Conservation (phyloP, 768 basidiomycete genomes). For the Pleurotus tuoliensis region DNA sequence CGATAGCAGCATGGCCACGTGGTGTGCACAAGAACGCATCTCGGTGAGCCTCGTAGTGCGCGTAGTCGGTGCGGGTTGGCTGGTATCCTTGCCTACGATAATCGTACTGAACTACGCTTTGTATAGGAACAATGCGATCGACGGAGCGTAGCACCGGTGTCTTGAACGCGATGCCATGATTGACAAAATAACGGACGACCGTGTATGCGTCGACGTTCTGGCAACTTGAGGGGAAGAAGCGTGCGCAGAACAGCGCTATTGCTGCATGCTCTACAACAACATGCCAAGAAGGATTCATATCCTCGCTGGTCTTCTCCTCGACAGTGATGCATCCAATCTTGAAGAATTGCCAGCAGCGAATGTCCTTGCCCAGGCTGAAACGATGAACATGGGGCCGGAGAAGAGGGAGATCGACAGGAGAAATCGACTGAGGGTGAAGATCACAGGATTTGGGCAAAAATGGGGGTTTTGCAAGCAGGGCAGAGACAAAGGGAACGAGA, state of each 20-base stretch:
- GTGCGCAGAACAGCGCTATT: neutral
- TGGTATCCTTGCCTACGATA: conserved; percentile 10
- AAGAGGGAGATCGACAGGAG: no score
- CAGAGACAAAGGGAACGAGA: neutral
- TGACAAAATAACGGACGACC: conserved; percentile 5
- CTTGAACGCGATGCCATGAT: conserved; percentile 11
- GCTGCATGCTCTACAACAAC: neutral
- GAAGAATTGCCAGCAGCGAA: no score
- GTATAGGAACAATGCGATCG: neutral
- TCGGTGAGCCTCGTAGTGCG: conserved; percentile 1
- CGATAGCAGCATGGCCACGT: conserved; percentile 20
- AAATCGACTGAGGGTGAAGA: no score
- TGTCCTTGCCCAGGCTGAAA: no score
- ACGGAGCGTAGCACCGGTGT: neutral
- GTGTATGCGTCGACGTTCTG: neutral
- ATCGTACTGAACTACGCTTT: conserved; percentile 9
- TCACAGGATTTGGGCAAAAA: neutral
- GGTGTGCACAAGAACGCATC: conserved; percentile 6
- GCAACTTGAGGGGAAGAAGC: neutral
- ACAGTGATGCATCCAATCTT: no score
- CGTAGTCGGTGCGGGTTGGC: conserved; percentile 4
- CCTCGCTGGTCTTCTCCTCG: no score
- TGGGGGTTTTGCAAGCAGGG: neutral
- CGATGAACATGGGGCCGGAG: no score
- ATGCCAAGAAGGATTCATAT: neutral